These are phyloP conservation scores for Plasmodium cynomolgi DNA, from an alignment of 169 alveolate genomes.

Conservation along the genomic window DNA sequence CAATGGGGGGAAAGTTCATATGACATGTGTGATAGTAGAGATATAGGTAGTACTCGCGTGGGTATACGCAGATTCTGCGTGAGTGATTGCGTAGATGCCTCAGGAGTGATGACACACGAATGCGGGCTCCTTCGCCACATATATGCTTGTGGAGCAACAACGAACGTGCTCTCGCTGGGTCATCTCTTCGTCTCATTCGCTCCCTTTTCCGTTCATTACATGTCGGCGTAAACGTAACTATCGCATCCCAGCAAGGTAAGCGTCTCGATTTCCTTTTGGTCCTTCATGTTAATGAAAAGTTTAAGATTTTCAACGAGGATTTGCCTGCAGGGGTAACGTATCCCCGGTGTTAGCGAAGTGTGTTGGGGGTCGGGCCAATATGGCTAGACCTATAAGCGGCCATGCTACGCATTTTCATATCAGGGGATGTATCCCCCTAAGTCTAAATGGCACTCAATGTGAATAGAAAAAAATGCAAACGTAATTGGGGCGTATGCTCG, in stretches of 20 bases:
- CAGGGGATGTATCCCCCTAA: neutral
- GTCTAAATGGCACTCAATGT: neutral
- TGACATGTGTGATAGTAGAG: neutral
- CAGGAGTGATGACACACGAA: neutral
- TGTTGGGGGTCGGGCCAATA: neutral
- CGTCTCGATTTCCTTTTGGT: conserved; percentile 66
- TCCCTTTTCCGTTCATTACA: conserved; percentile 23
- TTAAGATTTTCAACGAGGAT: conserved; percentile 64
- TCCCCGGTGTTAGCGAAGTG: neutral
- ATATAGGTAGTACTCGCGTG: too few species aligned
- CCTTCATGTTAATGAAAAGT: conserved; percentile 37
- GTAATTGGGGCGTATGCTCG: neutral
- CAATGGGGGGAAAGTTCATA: neutral
- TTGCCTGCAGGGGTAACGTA: conserved; percentile 31
- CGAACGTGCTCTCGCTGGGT: neutral
- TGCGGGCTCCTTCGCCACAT: neutral
- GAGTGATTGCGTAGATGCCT: neutral
- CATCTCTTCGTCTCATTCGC: neutral
- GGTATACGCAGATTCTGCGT: neutral
- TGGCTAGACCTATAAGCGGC: neutral
- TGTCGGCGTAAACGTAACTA: conserved; percentile 73
- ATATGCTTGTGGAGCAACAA: neutral
- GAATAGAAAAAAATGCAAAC: neutral
- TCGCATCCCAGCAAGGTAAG: conserved; percentile 70
- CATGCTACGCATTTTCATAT: neutral